A percentile compares a stretch with the other conserved stretches of the same genome.
Evolutionary conservation across 2,329 filamentous ascomycete genomes (phyloP).

Genomic region (Aspergillus thermomutatus): DNA sequence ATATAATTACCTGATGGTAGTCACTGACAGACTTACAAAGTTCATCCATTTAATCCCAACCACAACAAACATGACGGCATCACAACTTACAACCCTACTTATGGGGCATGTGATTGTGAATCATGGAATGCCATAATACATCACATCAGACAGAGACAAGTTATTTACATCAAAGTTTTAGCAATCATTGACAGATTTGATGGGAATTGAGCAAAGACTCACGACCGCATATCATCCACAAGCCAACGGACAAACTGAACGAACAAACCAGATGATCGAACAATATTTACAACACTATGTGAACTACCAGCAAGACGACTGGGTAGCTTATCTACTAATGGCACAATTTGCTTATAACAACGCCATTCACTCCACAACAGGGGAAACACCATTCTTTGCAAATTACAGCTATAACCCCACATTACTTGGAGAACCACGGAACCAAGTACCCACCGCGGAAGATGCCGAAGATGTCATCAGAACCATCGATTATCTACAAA

Average conservation of each 20-base stretch:
- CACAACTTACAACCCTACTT: too few species aligned
- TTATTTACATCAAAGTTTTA: too few species aligned
- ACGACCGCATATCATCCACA: too few species aligned
- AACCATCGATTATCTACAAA: background rate
- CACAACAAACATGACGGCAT: too few species aligned
- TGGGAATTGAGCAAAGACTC: too few species aligned
- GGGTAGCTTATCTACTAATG: background rate
- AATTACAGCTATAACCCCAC: background rate
- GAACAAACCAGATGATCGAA: conserved; percentile 3
- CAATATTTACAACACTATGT: conserved; percentile 7
- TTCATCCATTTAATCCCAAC: too few species aligned
- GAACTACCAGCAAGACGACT: conserved; percentile 8
- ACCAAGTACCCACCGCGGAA: background rate
- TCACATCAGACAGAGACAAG: too few species aligned
- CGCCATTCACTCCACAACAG: background rate
- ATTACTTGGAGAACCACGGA: background rate
- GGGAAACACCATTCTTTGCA: background rate
- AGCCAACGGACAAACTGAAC: background rate
- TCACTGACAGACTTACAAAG: too few species aligned
- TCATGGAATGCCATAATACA: too few species aligned
- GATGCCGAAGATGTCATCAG: background rate
- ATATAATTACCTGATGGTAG: too few species aligned
- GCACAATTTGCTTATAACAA: background rate
- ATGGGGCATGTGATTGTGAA: too few species aligned
- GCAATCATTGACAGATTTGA: too few species aligned